Base-by-base conservation (phyloP, 495 filamentous ascomycete genomes). In the Tuber magnatum region DNA sequence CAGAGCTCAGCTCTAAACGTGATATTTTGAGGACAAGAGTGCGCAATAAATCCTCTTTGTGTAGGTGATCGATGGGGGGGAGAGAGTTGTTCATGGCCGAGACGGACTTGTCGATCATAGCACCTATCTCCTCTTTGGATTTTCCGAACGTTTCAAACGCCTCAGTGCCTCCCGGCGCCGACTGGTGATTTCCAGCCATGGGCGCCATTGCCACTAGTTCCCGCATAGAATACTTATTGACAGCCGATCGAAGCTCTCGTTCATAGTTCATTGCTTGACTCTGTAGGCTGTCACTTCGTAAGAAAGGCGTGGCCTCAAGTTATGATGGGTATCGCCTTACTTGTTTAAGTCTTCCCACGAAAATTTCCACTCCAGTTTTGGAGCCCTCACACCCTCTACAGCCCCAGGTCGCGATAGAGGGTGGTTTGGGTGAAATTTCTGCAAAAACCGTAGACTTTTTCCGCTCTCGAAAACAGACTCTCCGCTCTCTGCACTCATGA, bases 381-480 rank as follows among this genome's bases (percentile, higher is more conserved):
- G 90, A 48, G 88, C 86, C 38, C 85, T 83, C 32, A 85, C 81
- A n/a, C 81, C 81, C 28, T 78, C 80, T 42, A 88, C 83, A 18
- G 85, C 81, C 65, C 87, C 86, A 43, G 84, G 79, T 71, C 85
- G 86, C 35, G 89, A 86, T 70, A 97, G 85, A 0, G 92, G 91
- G 83, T 97, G 93, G 9, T 91, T 86, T n/a, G 93, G 89, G 79
- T 94, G 91, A 79, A 92, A 89, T 20, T 84, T 85, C 74, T 89
- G 88, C 32, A 97, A 84, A 73, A 96, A 88, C 40, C 92, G 87
- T 70, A 97, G 83, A 78, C 91, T 94, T 76, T 89, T 87, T 2
- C 92, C 93, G 28, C 88, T 91, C 80, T 98, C 93, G 73, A 92
- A 94, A 24, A 94, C 88, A 22, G 86, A 82, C 41, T 87, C 84